Base-by-base conservation (phyloP, 129 eudicot species). In the Heracleum sosnowskyi region DNA sequence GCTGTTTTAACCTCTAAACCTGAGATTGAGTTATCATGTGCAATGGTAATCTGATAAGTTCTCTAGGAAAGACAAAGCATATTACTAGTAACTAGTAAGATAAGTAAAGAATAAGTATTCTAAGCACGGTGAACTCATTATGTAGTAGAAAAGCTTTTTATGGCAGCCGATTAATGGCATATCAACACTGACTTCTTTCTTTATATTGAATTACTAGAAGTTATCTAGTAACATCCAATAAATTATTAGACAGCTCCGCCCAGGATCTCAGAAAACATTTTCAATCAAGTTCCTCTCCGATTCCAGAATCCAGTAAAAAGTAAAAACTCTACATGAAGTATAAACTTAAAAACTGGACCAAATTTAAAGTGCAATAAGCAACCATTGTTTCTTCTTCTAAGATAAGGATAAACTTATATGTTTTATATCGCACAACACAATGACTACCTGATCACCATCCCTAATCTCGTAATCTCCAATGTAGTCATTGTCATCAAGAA, bases 401-500 rank as follows among this genome's bases (percentile, higher is more conserved):
- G 36, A 33, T 31, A 33, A 10, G 34, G 39, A 31, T 66, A 66
- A 15, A 31, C 18, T 66, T 16, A 22, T n/a, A 26, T 60, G 29
- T 29, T 66, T 13, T 13, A 31, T 34, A 44, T 33, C 31, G 76
- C 60, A 26, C 12, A 28, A 46, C n/a, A 28, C 26, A 73, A 73
- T 41, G 11, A 26, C 46, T 37, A 74, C 77, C 77, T 74, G 77
- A 74, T 74, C 77, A 44, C 77, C 77, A 44, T 74, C 77, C 62
- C 77, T 74, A 11, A 74, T 74, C 35, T 74, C 77, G 33, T 74
- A 74, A 44, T 74, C 77, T 74, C 39, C 40, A 11, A 74, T 74
- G 44, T 74, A 74, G 33, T 74, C 77, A 74, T 31, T 74, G n/a
- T 74, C 77, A 26, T 5, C 49, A 28, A 74, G 22, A 24, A 74